A percentile compares a stretch with the other conserved stretches of the same genome.
Evolutionary conservation across 1,139 yeast species (phyloP).

Genomic region (Sugiyamaella xylanicola): DNA sequence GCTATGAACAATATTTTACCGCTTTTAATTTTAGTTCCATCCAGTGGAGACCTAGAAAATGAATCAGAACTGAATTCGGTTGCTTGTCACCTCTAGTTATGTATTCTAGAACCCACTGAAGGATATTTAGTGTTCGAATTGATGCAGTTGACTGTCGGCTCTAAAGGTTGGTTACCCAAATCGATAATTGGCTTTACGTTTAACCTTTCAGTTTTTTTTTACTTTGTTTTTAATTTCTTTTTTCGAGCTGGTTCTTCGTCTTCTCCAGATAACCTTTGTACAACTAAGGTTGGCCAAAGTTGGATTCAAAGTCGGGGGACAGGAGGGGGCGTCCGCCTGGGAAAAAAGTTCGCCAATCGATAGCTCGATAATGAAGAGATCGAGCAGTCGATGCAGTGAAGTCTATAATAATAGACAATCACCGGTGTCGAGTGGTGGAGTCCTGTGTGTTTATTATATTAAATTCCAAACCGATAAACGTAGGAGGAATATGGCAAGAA

Average conservation of each 20-base stretch:
- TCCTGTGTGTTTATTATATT: not conserved
- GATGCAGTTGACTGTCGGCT: not conserved
- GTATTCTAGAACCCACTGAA: not conserved
- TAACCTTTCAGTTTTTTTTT: not conserved
- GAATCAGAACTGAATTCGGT: no score
- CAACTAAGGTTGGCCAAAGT: not conserved
- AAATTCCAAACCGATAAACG: not conserved
- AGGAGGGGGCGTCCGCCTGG: not conserved
- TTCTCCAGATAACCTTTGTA: not conserved
- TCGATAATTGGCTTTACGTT: not conserved
- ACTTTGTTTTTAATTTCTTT: not conserved
- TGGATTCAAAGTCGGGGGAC: not conserved
- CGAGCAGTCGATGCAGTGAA: not conserved
- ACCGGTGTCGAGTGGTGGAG: no score
- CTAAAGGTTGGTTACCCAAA: not conserved
- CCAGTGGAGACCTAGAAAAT: not conserved
- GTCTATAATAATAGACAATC: not conserved
- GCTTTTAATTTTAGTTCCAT: not conserved
- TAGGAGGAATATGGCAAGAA: not conserved
- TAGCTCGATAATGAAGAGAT: not conserved
- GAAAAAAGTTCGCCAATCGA: not conserved
- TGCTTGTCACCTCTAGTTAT: no score
- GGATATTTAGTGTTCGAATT: not conserved
- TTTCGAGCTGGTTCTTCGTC: not conserved
- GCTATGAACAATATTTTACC: not conserved